A percentile compares a stretch with the other conserved stretches of the same genome.
Evolutionary conservation across 2,329 filamentous ascomycete genomes (phyloP).

Genomic region (Tothia fuscella): DNA sequence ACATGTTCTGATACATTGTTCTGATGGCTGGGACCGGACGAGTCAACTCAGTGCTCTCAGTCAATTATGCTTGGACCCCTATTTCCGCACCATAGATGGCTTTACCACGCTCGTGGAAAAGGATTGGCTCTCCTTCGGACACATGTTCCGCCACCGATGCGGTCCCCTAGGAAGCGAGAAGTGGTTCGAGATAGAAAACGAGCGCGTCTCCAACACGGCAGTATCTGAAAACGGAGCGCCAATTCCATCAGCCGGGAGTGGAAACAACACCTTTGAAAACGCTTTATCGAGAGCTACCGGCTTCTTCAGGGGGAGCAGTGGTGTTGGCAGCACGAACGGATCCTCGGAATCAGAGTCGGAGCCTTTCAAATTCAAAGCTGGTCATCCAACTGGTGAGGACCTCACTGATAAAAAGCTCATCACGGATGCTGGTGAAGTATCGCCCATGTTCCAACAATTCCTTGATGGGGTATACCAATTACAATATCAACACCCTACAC

Average conservation of each 20-base stretch:
- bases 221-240: slow-evolving; percentile 31
- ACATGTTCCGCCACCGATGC: slow-evolving; percentile 92
- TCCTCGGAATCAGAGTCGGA: slow-evolving; percentile 53
- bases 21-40: slow-evolving; percentile 96
- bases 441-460: slow-evolving; percentile 92
- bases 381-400: slow-evolving; percentile 23
- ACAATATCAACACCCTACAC: slow-evolving; percentile 68
- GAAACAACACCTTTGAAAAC: slow-evolving; percentile 69
- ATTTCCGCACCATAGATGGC: slow-evolving; percentile 85
- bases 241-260: slow-evolving; percentile 11
- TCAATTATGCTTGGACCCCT: slow-evolving; percentile 89
- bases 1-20: slow-evolving; percentile 93
- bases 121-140: slow-evolving; percentile 94
- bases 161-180: slow-evolving; percentile 83
- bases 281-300: slow-evolving; percentile 74
- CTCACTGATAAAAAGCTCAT: slow-evolving; percentile 45
- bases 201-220: slow-evolving; percentile 49
- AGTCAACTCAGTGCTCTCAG: slow-evolving; percentile 85
- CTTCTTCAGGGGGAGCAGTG: no score
- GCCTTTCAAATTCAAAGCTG: slow-evolving; percentile 28
- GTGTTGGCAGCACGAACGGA: slow-evolving; percentile 63
- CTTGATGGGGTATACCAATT: slow-evolving; percentile 90
- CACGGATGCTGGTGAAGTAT: slow-evolving; percentile 74
- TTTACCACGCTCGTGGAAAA: slow-evolving; percentile 94
- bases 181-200: slow-evolving; percentile 83